A percentile compares a stretch with the other conserved stretches of the same genome.
phyloP scores from a whole-genome alignment of 164 flowering plant species.

The Vitis amurensis region DNA sequence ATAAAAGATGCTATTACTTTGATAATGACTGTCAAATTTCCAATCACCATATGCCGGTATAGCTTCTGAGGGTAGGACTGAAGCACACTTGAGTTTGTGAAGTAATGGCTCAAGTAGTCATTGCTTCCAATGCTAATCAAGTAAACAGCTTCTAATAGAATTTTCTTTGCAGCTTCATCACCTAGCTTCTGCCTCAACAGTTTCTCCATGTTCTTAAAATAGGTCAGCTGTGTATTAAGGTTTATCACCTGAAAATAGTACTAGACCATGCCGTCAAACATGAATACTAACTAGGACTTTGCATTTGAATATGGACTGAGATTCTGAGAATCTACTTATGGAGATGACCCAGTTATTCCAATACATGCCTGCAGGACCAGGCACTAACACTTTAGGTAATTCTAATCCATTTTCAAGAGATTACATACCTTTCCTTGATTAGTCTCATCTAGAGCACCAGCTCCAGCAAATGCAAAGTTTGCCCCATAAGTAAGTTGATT shows the following conservation, averaged over 20 bases:
- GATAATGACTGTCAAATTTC: slow-evolving; percentile 13
- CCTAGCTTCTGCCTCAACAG: slow-evolving; percentile 22
- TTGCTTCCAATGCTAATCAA: slow-evolving; percentile 28
- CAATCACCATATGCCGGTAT: slow-evolving; percentile 22
- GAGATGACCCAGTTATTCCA: too few relatives aligned
- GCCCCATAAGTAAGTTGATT: slow-evolving; percentile 17
- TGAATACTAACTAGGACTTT: too few relatives aligned
- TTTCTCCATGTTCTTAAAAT: slow-evolving; percentile 13
- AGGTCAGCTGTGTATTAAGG: slow-evolving; percentile 18
- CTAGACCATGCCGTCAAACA: too few relatives aligned
- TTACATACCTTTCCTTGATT: slow-evolving; percentile 18
- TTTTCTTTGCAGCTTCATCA: slow-evolving; percentile 10
- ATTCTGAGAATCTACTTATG: too few relatives aligned
- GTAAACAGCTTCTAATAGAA: slow-evolving; percentile 24
- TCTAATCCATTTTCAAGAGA: too few relatives aligned
- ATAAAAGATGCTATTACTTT: slow-evolving; percentile 9
- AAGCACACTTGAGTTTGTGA: neutral
- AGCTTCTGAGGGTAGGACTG: neutral
- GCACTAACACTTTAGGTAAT: too few relatives aligned
- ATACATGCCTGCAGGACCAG: too few relatives aligned
- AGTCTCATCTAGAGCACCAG: slow-evolving; percentile 33
- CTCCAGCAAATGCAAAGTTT: slow-evolving; percentile 43
- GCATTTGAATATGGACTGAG: too few relatives aligned
- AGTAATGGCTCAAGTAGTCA: slow-evolving; percentile 18
- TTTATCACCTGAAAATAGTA: slow-evolving; percentile 9